A percentile compares a stretch with the other conserved stretches of the same genome.
phyloP scores from a whole-genome alignment of 106 monocot genomes.

The Dendrobium chrysotoxum region DNA sequence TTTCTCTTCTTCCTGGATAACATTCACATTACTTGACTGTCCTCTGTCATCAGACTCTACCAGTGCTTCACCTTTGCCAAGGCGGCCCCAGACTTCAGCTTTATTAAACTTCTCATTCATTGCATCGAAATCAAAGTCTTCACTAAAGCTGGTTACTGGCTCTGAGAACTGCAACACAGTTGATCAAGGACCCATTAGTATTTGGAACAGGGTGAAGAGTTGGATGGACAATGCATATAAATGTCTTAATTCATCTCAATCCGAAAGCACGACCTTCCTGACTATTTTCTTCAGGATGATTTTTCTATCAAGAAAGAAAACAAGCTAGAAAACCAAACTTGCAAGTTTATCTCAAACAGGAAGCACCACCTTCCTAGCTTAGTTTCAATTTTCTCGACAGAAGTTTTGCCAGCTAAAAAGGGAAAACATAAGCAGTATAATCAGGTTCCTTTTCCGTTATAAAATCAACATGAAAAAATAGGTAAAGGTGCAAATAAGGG shows the following conservation, averaged over 20 bases:
- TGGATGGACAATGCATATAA: not conserved
- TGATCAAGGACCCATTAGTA: not conserved
- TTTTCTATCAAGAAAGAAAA: not conserved
- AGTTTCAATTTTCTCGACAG: not conserved
- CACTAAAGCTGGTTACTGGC: conserved; percentile 50
- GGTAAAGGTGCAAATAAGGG: no score
- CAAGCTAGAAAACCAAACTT: not conserved
- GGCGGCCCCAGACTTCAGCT: conserved; percentile 94
- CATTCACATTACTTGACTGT: conserved; percentile 25
- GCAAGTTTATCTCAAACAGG: not conserved
- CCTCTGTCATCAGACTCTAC: conserved; percentile 35
- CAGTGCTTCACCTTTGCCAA: conserved; percentile 59
- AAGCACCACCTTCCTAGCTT: not conserved
- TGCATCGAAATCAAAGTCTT: conserved; percentile 91
- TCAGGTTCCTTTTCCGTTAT: not conserved
- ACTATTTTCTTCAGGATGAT: not conserved
- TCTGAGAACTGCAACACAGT: conserved; percentile 30
- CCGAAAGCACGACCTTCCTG: not conserved
- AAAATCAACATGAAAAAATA: no score
- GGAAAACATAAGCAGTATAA: not conserved
- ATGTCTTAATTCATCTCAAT: not conserved
- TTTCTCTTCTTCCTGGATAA: conserved; percentile 22
- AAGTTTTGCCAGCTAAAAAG: not conserved
- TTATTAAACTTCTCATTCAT: conserved; percentile 99
- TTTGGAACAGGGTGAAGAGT: not conserved